Percentiles rank a stretch among this genome's conserved stretches.
Conservation (phyloP, 1,284 basidiomycete species). For the Phellinidium pouzarii region DNA sequence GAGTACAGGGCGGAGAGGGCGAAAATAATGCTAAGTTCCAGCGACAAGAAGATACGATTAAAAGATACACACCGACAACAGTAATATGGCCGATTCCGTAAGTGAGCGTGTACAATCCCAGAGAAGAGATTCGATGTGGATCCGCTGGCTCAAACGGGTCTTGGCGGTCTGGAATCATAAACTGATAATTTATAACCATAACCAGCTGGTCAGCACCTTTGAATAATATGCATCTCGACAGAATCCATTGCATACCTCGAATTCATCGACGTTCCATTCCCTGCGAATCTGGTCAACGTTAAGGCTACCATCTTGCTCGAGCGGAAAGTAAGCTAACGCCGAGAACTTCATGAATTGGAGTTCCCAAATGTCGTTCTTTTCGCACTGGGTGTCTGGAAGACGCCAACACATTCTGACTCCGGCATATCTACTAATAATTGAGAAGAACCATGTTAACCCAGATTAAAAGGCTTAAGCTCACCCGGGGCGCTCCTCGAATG, state of each 20-base stretch:
- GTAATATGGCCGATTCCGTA: background rate
- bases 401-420: background rate
- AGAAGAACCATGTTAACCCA: background rate
- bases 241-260: background rate
- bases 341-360: background rate
- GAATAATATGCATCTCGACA: background rate
- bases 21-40: background rate
- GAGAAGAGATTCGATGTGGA: background rate
- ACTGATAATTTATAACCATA: background rate
- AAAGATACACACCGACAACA: background rate
- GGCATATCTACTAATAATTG: background rate
- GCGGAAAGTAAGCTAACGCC: background rate
- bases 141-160: slow-evolving; percentile 1
- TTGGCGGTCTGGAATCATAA: background rate
- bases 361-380: slow-evolving; percentile 1
- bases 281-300: background rate
- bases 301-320: slow-evolving; percentile 3
- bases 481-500: background rate
- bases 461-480: background rate
- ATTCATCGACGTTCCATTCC: slow-evolving; percentile 4
- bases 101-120: slow-evolving; percentile 2
- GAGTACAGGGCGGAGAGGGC: background rate
- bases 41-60: background rate
- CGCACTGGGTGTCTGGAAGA: background rate
- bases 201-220: background rate